Conservation (phyloP, 352 stramenopile genomes). For the Pythium catenulatum region DNA sequence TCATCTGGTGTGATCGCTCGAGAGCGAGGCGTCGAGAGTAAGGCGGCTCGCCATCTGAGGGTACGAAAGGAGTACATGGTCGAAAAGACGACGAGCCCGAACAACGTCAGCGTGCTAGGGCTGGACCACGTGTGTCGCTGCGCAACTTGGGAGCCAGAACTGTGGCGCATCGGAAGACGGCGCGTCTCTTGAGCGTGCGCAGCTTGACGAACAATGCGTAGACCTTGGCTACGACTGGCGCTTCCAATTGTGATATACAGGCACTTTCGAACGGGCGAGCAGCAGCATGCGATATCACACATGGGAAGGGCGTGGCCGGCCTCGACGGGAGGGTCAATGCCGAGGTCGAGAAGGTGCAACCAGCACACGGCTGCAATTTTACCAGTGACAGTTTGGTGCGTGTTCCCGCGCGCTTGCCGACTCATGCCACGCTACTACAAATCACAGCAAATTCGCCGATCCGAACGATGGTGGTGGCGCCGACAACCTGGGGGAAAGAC, state of each 20-base stretch:
- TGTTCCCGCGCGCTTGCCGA: background rate
- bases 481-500: background rate
- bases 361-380: background rate
- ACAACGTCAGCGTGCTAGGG: constrained; percentile 21
- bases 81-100: constrained; percentile 15
- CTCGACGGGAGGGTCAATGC: background rate
- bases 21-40: background rate
- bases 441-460: background rate
- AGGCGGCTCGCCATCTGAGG: background rate
- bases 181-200: constrained; percentile 5
- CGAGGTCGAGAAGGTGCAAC: background rate
- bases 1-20: too few species aligned
- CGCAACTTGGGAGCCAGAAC: constrained; percentile 16
- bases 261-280: background rate
- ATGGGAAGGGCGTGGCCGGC: background rate
- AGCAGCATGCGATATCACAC: background rate
- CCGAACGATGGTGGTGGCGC: background rate
- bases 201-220: constrained; percentile 30
- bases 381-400: background rate
- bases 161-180: constrained; percentile 20
- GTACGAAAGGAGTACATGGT: background rate
- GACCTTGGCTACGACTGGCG: background rate
- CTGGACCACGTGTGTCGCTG: constrained; percentile 58
- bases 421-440: background rate
- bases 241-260: background rate